Evolutionary conservation across 495 filamentous ascomycete genomes (phyloP), one percentile per base, ranked within the genome.

Genomic region (Penicillium lividum): DNA sequence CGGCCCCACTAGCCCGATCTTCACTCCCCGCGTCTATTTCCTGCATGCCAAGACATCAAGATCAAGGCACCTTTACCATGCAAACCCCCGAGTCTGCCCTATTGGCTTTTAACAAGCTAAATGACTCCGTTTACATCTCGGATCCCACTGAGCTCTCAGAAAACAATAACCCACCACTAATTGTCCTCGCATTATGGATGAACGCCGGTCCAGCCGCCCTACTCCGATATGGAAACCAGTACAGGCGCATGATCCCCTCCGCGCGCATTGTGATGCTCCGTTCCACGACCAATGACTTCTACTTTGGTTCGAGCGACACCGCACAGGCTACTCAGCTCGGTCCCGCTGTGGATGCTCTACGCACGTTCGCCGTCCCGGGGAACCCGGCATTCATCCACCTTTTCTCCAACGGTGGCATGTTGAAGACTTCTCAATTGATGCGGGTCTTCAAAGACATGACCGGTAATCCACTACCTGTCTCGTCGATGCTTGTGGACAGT

Each of bases 111-210:
- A 54, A 56, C 36, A 66, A 64, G 46, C 62, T 79, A 13, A 65
- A 64, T 5, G 60, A 70, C n/a, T 73, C 70, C 5, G 64, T 77
- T 36, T 77, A 77, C 34, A 49, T 73, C 28, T 66, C 46, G 69
- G 27, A 68, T 71, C 27, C 69, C 72, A 38, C 28, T 40, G 49
- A 54, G 8, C 9, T 22, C 13, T 7, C 29, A 44, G 15, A 5
- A 44, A 18, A 29, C 27, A 29, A 9, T 43, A 27, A 59, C 45
- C 57, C 15, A 10, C 62, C 62, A 3, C 33, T 68, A 38, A 73
- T 79, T 33, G 51, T 79, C 52, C 58, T 78, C 33, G 66, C 72
- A 8, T 78, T 79, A 56, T 79, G 77, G 77, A 75, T 77, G 73
- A 75, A 76, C 51, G 77, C 77, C 5, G 69, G 67, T 13, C 57